Evolutionary conservation across 371 early-diverging fungal genomes (phyloP).

Genomic region (Mucor piriformis): DNA sequence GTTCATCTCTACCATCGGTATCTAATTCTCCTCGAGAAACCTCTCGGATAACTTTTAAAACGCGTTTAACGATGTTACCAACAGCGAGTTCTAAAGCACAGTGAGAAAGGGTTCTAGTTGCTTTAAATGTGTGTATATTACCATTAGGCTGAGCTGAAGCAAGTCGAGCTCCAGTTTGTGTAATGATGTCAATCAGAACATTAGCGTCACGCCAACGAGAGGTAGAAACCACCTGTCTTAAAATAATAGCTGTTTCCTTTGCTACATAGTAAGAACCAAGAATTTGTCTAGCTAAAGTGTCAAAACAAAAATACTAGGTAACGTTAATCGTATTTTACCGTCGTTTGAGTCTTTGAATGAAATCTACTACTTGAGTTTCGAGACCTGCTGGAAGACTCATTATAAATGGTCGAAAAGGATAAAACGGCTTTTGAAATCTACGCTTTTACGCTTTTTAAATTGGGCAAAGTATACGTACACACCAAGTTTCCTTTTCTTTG

Average conservation of each 20-base stretch:
- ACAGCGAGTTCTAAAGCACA: slow-evolving; percentile 74
- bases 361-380: slow-evolving; percentile 52
- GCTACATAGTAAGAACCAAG: slow-evolving; percentile 78
- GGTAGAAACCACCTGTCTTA: slow-evolving; percentile 78
- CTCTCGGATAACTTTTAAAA: slow-evolving; percentile 85
- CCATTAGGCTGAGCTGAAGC: slow-evolving; percentile 85
- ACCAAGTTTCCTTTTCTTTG: no score
- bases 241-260: slow-evolving; percentile 77
- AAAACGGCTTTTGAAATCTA: neutral
- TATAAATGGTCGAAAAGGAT: neutral
- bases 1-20: slow-evolving; percentile 17
- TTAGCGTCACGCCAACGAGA: slow-evolving; percentile 74
- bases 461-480: no score
- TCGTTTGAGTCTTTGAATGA: slow-evolving; percentile 59
- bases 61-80: slow-evolving; percentile 84
- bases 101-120: neutral
- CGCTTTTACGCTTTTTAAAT: neutral
- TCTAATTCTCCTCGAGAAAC: slow-evolving; percentile 54
- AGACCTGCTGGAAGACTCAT: slow-evolving; percentile 37
- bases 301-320: neutral
- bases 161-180: slow-evolving; percentile 69
- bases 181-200: slow-evolving; percentile 63
- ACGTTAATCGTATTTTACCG: slow-evolving; percentile 36
- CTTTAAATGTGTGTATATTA: slow-evolving; percentile 11
- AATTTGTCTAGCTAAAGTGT: slow-evolving; percentile 62